These are phyloP conservation scores for Fragaria iinumae DNA, from an alignment of 306 rosid genomes.

Conservation along the genomic window DNA sequence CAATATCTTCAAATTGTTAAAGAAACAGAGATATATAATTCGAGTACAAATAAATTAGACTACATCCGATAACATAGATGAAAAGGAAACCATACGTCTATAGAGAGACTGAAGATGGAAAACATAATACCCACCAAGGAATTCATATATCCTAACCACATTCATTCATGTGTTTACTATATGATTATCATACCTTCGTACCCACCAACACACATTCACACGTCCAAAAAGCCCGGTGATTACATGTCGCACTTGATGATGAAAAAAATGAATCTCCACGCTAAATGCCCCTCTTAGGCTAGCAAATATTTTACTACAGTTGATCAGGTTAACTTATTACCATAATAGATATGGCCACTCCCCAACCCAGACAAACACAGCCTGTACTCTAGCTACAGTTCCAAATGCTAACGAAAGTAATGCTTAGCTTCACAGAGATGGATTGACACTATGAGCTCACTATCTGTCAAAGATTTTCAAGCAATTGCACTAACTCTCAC, in stretches of 20 bases:
- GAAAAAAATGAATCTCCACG: neutral
- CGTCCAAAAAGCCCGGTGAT: neutral
- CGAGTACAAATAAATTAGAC: neutral
- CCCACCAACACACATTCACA: neutral
- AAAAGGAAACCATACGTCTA: neutral
- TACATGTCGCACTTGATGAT: neutral
- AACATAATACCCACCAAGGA: neutral
- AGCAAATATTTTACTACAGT: neutral
- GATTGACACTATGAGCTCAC: neutral
- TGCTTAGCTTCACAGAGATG: neutral
- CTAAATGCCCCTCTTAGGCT: neutral
- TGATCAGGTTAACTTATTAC: neutral
- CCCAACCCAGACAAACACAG: neutral
- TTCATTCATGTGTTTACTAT: no score
- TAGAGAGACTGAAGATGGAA: neutral
- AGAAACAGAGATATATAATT: conserved; percentile 27
- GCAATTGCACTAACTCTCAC: neutral
- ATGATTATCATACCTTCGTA: neutral
- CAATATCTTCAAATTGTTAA: conserved; percentile 59
- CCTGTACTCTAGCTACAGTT: neutral
- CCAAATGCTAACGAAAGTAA: neutral
- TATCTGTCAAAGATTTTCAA: neutral
- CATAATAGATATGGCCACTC: neutral
- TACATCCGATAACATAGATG: neutral
- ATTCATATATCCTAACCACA: neutral